These are phyloP conservation scores for Coemansia sp. DNA, from an alignment of 192 early-diverging fungal genomes.

Conservation along the genomic window DNA sequence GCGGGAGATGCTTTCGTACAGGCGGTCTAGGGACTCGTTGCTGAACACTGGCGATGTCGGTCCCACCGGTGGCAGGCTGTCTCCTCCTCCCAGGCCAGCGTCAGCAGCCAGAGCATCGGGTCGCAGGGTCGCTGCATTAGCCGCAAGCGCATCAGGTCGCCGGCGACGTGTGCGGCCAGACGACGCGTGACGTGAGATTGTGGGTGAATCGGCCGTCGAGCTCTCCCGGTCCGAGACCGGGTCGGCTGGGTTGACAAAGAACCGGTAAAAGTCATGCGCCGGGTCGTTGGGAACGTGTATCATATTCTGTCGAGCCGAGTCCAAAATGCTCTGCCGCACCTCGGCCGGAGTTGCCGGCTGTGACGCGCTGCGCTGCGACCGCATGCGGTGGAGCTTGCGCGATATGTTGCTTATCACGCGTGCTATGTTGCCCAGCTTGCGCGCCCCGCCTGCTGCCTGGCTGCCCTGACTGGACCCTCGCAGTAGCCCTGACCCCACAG, in stretches of 20 bases:
- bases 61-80: conserved; percentile 9
- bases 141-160: neutral
- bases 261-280: conserved; percentile 43
- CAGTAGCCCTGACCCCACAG: conserved; percentile 35
- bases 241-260: conserved; percentile 46
- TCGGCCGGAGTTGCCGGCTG: conserved; percentile 55
- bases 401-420: conserved; percentile 52
- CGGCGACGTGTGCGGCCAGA: conserved; percentile 27
- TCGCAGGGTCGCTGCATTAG: neutral
- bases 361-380: conserved; percentile 48
- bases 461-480: conserved; percentile 18
- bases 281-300: conserved; percentile 22
- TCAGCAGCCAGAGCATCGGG: too few relatives aligned
- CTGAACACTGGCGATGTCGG: conserved; percentile 10
- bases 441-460: neutral
- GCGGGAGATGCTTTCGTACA: conserved; percentile 16
- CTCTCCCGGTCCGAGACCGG: conserved; percentile 49
- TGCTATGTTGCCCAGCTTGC: conserved; percentile 34
- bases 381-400: conserved; percentile 40
- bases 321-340: conserved; percentile 42
- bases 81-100: neutral
- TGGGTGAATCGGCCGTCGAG: conserved; percentile 39
- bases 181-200: conserved; percentile 29
- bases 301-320: conserved; percentile 44
- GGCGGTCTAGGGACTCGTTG: conserved; percentile 17